Conservation (phyloP, 176 grass and related monocot genomes). For the Hyparrhenia diplandra region DNA sequence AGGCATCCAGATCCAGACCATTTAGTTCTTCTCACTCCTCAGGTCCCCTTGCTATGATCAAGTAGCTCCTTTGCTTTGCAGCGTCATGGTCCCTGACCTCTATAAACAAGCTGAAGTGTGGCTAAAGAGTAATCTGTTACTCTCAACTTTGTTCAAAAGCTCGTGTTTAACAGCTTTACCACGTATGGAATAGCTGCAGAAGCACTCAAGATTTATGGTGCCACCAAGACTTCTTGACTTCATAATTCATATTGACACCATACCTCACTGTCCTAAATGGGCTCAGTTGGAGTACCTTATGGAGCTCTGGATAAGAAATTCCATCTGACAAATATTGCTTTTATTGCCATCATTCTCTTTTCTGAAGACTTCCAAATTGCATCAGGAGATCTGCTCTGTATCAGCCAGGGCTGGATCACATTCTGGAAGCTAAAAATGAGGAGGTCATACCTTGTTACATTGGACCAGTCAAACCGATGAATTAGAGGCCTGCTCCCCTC, state of each 20-base stretch:
- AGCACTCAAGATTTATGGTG: neutral
- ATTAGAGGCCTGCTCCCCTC: neutral
- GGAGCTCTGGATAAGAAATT: neutral
- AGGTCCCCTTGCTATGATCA: neutral
- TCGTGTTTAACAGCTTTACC: neutral
- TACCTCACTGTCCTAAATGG: neutral
- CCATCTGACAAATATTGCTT: neutral
- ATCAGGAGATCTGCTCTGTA: neutral
- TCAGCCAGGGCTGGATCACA: neutral
- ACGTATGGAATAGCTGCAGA: neutral
- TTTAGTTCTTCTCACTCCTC: neutral
- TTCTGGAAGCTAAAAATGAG: neutral
- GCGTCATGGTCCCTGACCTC: neutral
- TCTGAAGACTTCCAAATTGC: neutral
- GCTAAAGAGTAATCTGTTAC: neutral
- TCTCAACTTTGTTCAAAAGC: neutral
- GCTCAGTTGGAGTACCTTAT: neutral
- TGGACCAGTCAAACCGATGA: neutral
- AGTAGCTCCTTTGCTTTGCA: neutral
- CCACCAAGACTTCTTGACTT: neutral
- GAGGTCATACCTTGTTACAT: neutral
- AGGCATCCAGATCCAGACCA: neutral
- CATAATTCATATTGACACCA: neutral
- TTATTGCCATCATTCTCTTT: neutral
- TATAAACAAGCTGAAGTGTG: constrained; percentile 3